Evolutionary conservation across 352 stramenopile genomes (phyloP).

Genomic region (Phytophthora podocarpi): DNA sequence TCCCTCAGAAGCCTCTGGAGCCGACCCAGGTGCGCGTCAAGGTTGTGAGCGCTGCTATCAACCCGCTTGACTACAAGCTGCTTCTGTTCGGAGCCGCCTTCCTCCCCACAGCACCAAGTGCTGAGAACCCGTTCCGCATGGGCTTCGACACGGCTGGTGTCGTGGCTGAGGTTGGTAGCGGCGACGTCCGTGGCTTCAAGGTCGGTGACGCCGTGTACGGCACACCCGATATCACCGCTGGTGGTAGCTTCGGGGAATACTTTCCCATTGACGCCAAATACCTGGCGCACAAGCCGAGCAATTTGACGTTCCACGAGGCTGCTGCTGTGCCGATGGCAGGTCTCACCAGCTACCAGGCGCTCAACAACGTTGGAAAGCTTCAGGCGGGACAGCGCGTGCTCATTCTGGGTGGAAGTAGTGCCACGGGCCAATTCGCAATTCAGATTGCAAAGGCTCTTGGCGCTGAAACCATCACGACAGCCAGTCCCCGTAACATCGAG

Average conservation of each 20-base stretch:
- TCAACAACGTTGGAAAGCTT: conserved; percentile 25
- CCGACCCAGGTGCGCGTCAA: conserved; percentile 33
- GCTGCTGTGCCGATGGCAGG: conserved; percentile 32
- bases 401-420: conserved; percentile 55
- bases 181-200: conserved; percentile 18
- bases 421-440: conserved; percentile 52
- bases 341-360: conserved; percentile 42
- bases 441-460: conserved; percentile 52
- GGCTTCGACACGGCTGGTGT: conserved; percentile 30
- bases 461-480: conserved; percentile 37
- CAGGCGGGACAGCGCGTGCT: conserved; percentile 35
- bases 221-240: conserved; percentile 3
- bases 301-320: conserved; percentile 43
- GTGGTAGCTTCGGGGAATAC: conserved; percentile 41
- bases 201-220: conserved; percentile 28
- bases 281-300: conserved; percentile 49
- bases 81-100: conserved; percentile 14
- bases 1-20: conserved; percentile 9
- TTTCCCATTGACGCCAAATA: conserved; percentile 28
- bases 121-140: conserved; percentile 18
- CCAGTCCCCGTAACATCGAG: conserved; percentile 42
- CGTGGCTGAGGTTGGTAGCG: conserved; percentile 26
- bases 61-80: conserved; percentile 37
- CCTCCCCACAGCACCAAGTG: conserved; percentile 5
- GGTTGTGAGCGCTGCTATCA: conserved; percentile 23